Percentiles rank a stretch among this genome's conserved stretches.
These are phyloP conservation scores for Linnemannia hyalina DNA, from an alignment of 192 early-diverging fungal genomes.

Conservation along the genomic window DNA sequence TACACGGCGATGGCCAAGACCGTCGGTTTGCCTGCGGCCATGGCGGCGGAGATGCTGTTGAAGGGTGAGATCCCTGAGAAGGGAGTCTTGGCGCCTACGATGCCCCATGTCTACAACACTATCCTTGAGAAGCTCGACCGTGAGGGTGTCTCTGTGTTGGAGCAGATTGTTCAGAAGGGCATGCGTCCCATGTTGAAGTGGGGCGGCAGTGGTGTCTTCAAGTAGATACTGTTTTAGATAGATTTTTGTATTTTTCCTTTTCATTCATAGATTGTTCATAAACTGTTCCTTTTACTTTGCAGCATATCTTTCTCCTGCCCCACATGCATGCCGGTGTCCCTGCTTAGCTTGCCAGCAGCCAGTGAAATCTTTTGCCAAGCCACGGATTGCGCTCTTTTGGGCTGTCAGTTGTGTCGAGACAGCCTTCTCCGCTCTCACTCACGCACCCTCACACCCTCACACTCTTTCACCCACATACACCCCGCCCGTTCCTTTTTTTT, in stretches of 20 bases:
- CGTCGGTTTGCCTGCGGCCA: slow-evolving; percentile 84
- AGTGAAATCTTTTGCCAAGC: not conserved
- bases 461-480: not conserved
- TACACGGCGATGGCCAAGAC: slow-evolving; percentile 89
- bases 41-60: slow-evolving; percentile 78
- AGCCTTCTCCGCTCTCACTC: not conserved
- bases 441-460: not conserved
- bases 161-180: slow-evolving; percentile 62
- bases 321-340: not conserved
- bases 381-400: slow-evolving; percentile 8
- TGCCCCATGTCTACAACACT: slow-evolving; percentile 78
- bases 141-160: slow-evolving; percentile 75
- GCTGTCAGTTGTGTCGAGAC: slow-evolving; percentile 1
- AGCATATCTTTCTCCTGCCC: not conserved
- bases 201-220: slow-evolving; percentile 57
- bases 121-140: slow-evolving; percentile 73
- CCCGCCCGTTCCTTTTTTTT: not conserved
- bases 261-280: not conserved
- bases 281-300: not conserved
- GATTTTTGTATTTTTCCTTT: slow-evolving; percentile 2
- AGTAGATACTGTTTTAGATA: slow-evolving; percentile 17
- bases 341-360: not conserved
- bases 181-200: slow-evolving; percentile 54
- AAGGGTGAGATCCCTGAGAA: slow-evolving; percentile 64
- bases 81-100: slow-evolving; percentile 77